Conservation (phyloP, 495 filamentous ascomycete species). For the Penicillium crystallinum region DNA sequence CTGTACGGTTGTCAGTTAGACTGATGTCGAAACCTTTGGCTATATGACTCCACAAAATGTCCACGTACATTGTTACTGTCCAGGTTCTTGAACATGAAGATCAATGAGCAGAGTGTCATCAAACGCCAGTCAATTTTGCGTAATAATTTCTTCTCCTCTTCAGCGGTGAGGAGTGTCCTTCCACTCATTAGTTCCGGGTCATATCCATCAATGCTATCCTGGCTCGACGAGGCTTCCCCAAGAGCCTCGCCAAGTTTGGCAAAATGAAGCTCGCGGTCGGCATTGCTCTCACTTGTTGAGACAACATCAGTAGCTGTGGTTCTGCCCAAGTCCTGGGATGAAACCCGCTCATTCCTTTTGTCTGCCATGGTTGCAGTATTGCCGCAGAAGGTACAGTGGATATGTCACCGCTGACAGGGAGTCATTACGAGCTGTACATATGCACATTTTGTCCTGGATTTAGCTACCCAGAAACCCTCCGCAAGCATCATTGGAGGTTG, state of each 20-base stretch:
- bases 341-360: background rate
- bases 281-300: conserved; percentile 21
- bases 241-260: conserved; percentile 14
- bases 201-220: conserved; percentile 34
- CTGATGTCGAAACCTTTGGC: too few species aligned
- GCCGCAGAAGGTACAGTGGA: background rate
- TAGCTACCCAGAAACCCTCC: conserved; percentile 1
- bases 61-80: conserved; percentile 36
- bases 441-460: background rate
- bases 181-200: conserved; percentile 38
- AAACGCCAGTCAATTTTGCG: conserved; percentile 43
- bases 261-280: conserved; percentile 18
- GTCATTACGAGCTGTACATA: background rate
- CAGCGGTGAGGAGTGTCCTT: conserved; percentile 29
- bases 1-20: conserved; percentile 6
- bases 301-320: conserved; percentile 10
- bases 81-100: conserved; percentile 43
- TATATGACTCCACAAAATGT: background rate
- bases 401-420: background rate
- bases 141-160: conserved; percentile 40
- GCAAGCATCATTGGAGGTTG: background rate
- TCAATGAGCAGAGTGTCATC: conserved; percentile 37
- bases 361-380: background rate
- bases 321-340: background rate
- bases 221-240: conserved; percentile 16